These are phyloP conservation scores for Hypomyces rosellus DNA, from an alignment of 2,329 filamentous ascomycete genomes.

Conservation along the genomic window DNA sequence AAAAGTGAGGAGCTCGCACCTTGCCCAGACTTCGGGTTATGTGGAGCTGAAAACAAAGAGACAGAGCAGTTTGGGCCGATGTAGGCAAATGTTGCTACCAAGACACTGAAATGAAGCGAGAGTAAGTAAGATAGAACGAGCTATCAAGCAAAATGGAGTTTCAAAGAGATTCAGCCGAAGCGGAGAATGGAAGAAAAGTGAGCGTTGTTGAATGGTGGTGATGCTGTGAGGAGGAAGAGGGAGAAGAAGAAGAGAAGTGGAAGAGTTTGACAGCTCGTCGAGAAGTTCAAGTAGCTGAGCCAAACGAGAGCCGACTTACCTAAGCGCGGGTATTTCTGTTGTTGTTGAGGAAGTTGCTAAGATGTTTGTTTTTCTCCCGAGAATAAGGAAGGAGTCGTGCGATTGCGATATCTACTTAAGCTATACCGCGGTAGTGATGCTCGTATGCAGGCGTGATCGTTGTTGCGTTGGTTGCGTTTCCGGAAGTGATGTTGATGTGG, in stretches of 20 bases:
- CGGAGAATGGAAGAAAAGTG: slow-evolving; percentile 29
- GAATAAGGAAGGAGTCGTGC: slow-evolving; percentile 9
- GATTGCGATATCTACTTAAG: not conserved
- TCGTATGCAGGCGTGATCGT: slow-evolving; percentile 11
- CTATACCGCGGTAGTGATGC: not conserved
- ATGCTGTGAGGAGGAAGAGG: slow-evolving; percentile 37
- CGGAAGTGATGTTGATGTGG: not conserved
- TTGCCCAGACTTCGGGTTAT: slow-evolving; percentile 22
- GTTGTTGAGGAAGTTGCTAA: slow-evolving; percentile 7
- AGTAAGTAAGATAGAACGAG: slow-evolving; percentile 53
- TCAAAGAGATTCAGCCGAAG: slow-evolving; percentile 24
- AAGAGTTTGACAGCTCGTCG: not conserved
- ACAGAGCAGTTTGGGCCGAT: slow-evolving; percentile 21
- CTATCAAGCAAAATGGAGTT: slow-evolving; percentile 51
- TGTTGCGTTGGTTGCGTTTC: not conserved
- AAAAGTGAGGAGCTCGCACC: slow-evolving; percentile 18
- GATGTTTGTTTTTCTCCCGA: not conserved
- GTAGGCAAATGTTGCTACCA: slow-evolving; percentile 44
- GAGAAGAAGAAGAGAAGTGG: slow-evolving; percentile 12
- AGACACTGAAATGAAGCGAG: slow-evolving; percentile 49
- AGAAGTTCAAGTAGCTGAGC: not conserved
- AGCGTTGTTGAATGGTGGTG: slow-evolving; percentile 37
- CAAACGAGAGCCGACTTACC: slow-evolving; percentile 4
- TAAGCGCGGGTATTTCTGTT: slow-evolving; percentile 4
- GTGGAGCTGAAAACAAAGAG: slow-evolving; percentile 23